phyloP scores from a whole-genome alignment of 371 early-diverging fungal genomes.

The Syncephalis plumigaleata region DNA sequence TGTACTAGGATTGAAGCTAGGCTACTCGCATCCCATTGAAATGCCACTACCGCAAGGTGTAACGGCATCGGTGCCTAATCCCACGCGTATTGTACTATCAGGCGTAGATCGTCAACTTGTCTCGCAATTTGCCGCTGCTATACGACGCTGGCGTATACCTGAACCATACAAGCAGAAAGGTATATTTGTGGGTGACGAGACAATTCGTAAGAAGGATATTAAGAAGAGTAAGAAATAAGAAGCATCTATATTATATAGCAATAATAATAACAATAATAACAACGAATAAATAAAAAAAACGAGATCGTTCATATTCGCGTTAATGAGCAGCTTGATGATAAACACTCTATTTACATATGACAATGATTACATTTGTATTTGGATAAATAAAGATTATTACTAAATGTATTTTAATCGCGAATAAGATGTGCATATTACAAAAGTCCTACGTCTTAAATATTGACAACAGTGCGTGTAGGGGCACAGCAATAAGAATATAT shows the following conservation, averaged over 20 bases:
- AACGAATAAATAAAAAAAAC: too few relatives aligned
- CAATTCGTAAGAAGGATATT: conserved; percentile 89
- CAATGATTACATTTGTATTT: too few relatives aligned
- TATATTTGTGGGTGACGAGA: conserved; percentile 92
- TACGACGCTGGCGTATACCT: conserved; percentile 80
- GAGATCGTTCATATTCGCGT: too few relatives aligned
- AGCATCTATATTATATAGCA: background rate
- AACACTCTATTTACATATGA: too few relatives aligned
- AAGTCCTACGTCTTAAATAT: too few relatives aligned
- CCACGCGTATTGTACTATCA: conserved; percentile 67
- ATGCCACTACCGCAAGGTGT: conserved; percentile 70
- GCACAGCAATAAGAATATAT: too few relatives aligned
- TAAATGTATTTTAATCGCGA: too few relatives aligned
- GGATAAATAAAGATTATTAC: too few relatives aligned
- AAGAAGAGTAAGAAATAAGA: conserved; percentile 63
- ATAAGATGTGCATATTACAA: too few relatives aligned
- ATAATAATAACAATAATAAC: too few relatives aligned
- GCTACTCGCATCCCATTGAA: conserved; percentile 72
- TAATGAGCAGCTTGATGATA: too few relatives aligned
- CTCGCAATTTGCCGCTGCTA: conserved; percentile 81
- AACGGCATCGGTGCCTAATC: conserved; percentile 56
- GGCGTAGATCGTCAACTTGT: conserved; percentile 64
- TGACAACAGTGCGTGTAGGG: too few relatives aligned
- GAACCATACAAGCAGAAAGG: conserved; percentile 99
- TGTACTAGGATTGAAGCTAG: conserved; percentile 62